These are phyloP conservation scores for Talaromyces marneffei DNA, from an alignment of 2,329 filamentous ascomycete genomes.

Conservation along the genomic window DNA sequence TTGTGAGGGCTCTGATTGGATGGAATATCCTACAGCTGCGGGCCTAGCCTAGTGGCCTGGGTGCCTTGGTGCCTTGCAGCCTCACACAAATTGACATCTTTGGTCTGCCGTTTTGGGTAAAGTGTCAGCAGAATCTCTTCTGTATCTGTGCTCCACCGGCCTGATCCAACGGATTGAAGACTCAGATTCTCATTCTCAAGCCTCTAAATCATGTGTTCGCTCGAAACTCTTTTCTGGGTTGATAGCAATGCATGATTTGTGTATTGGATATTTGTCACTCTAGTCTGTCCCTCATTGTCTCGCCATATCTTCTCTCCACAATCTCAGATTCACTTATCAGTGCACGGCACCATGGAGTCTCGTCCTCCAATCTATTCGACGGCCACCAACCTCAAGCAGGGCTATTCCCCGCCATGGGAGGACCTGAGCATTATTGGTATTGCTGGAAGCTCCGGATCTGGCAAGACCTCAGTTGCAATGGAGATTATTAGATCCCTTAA, in stretches of 20 bases:
- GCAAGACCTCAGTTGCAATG: conserved; percentile 89
- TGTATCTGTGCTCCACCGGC: conserved; percentile 8
- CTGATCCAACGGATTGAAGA: not conserved
- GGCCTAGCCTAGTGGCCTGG: not conserved
- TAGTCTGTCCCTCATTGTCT: conserved; percentile 5
- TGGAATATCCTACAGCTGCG: not conserved
- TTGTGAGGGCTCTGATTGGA: not conserved
- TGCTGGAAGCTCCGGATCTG: conserved; percentile 88
- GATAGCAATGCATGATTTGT: conserved; percentile 9
- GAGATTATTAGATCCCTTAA: conserved; percentile 87
- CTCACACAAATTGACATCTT: not conserved
- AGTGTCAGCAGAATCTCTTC: conserved; percentile 4
- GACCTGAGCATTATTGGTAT: conserved; percentile 95
- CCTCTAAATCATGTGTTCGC: not conserved
- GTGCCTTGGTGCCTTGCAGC: conserved; percentile 3
- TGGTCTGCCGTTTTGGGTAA: conserved; percentile 7
- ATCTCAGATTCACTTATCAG: not conserved
- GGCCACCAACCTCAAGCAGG: conserved; percentile 33
- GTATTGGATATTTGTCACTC: conserved; percentile 5
- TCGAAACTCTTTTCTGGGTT: not conserved
- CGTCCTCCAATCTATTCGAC: conserved; percentile 33
- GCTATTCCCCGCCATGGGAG: conserved; percentile 92
- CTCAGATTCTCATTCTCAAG: conserved; percentile 3
- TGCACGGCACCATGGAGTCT: conserved; percentile 27
- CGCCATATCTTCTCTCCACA: not conserved